phyloP scores from a whole-genome alignment of 768 basidiomycete genomes.

The Collybiopsis confluens region DNA sequence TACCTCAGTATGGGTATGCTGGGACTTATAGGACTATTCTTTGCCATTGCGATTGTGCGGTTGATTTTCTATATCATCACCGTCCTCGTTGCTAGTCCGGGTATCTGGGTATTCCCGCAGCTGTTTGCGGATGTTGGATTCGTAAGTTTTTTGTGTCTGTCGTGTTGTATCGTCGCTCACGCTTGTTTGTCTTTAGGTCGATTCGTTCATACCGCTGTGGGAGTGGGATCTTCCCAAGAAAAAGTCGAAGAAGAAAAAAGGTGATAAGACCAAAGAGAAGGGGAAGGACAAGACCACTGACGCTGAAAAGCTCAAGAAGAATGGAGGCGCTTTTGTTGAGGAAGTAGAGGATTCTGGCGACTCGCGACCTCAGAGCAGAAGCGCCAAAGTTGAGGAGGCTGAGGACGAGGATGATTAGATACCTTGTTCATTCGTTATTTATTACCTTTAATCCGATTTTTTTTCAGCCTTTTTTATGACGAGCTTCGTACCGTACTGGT shows the following conservation, averaged over 20 bases:
- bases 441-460: too few relatives aligned
- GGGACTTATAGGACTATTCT: slow-evolving; percentile 85
- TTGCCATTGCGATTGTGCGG: slow-evolving; percentile 84
- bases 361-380: slow-evolving; percentile 37
- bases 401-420: slow-evolving; percentile 34
- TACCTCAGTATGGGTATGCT: slow-evolving; percentile 89
- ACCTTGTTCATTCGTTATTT: not conserved
- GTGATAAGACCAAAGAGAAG: slow-evolving; percentile 44
- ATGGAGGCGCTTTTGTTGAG: slow-evolving; percentile 32
- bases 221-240: slow-evolving; percentile 90
- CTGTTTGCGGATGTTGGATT: slow-evolving; percentile 98
- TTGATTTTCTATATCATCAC: slow-evolving; percentile 93
- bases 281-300: slow-evolving; percentile 25
- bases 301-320: slow-evolving; percentile 39
- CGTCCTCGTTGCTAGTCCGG: slow-evolving; percentile 78
- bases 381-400: slow-evolving; percentile 45
- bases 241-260: slow-evolving; percentile 62
- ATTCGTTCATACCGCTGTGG: slow-evolving; percentile 95
- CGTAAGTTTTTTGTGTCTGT: slow-evolving; percentile 48
- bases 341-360: slow-evolving; percentile 39
- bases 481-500: not conserved
- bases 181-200: slow-evolving; percentile 55
- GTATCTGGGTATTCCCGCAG: slow-evolving; percentile 99
- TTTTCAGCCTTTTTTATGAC: too few relatives aligned
- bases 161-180: not conserved